Base-by-base conservation (phyloP, 768 basidiomycete genomes). In the Amylocystis lapponica region DNA sequence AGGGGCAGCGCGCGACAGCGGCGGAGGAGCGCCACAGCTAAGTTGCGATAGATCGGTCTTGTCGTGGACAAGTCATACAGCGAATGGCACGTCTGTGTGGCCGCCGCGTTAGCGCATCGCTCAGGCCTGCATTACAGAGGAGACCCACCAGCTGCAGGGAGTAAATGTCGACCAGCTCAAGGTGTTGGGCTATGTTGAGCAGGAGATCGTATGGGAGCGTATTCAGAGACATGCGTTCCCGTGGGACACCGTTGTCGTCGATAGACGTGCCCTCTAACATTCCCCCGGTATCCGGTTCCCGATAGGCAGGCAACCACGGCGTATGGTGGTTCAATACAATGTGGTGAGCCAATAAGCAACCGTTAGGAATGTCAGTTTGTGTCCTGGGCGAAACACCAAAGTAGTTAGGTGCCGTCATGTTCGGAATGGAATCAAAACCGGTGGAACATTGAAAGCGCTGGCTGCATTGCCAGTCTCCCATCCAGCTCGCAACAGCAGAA, bases 1-100 rank as follows among this genome's bases (percentile, higher is more conserved):
- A 86, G 66, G 2, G 83, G 83, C 10, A 86, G 62, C 0, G 83
- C 76, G 4, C 84, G 75, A 54, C 83, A 85, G 46, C 81, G 71
- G 5, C 74, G 70, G 3, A 86, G 74, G 13, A 86, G 66, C 49
- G 72, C 70, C 39, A 71, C 68, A 10, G 83, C 81, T 30, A 85
- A 72, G 41, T 77, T 72, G 33, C 80, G 76, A 59, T 81, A 85
- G 4, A 86, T 79, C 2, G 82, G 77, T 17, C 82, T 74, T 2
- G 83, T 84, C 9, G 69, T 75, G 4, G 79, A 71, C 46, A 81
- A 81, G 23, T 73, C 69, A 34, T 76, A 71, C 6, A 86, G 65
- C 5, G 76, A 67, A 65, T 72, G 78, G 59, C 76, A 83, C 2
- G 81, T 78, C 83, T 86, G 52, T 32, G 22, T 16, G 31, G 10